Evolutionary conservation across 441 rosid genomes (phyloP).

Genomic region (California macrophylla): DNA sequence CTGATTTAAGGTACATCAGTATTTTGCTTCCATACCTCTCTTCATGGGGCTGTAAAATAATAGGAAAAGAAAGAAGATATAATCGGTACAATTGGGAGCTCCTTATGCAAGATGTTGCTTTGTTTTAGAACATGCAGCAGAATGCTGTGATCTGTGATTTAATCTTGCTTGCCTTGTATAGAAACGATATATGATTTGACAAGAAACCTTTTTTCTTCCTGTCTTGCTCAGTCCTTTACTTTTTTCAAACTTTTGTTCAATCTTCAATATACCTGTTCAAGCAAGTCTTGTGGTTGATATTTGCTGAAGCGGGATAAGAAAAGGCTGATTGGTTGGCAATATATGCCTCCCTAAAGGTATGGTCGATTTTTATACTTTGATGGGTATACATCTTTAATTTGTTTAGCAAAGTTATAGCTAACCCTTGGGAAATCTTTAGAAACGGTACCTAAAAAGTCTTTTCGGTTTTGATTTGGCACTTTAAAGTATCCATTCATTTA

Average conservation of each 20-base stretch:
- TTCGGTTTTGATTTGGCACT: too few relatives aligned
- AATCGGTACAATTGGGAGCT: conserved; percentile 10
- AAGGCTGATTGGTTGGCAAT: too few relatives aligned
- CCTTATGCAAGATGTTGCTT: conserved; percentile 25
- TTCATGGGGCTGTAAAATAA: conserved; percentile 40
- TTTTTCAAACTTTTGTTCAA: background rate
- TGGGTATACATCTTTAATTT: too few relatives aligned
- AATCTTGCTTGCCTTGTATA: conserved; percentile 25
- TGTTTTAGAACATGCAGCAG: conserved; percentile 25
- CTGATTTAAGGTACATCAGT: conserved; percentile 31
- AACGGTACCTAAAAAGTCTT: too few relatives aligned
- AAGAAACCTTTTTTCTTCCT: conserved; percentile 12
- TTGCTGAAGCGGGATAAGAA: too few relatives aligned
- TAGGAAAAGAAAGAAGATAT: conserved; percentile 19
- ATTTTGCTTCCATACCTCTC: conserved; percentile 23
- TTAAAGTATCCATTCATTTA: too few relatives aligned
- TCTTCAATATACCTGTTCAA: too few relatives aligned
- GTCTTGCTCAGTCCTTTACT: background rate
- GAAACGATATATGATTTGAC: conserved; percentile 19
- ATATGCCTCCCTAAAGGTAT: too few relatives aligned
- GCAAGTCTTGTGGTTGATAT: too few relatives aligned
- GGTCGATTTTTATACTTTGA: too few relatives aligned
- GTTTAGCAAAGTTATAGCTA: too few relatives aligned
- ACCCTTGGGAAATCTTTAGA: too few relatives aligned
- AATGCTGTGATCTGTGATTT: conserved; percentile 17